These are phyloP conservation scores for Tuber melanosporum DNA, from an alignment of 495 filamentous ascomycete species.

Conservation along the genomic window DNA sequence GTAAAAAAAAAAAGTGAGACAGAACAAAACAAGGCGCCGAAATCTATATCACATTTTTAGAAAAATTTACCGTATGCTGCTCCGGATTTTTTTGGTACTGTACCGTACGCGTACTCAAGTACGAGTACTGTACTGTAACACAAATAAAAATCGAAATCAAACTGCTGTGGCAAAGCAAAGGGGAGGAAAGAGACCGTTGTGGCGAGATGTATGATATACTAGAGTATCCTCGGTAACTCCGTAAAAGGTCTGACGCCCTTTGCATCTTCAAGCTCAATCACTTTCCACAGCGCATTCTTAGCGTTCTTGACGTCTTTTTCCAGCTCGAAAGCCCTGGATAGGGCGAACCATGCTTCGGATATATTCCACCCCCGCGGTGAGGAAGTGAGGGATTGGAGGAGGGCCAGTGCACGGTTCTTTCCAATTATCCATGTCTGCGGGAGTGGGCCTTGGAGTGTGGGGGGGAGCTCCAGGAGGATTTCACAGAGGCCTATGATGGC, in stretches of 20 bases:
- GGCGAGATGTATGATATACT: neutral
- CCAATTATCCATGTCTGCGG: slow-evolving; percentile 44
- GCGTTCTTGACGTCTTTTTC: slow-evolving; percentile 77
- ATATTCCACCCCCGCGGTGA: slow-evolving; percentile 85
- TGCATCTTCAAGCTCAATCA: slow-evolving; percentile 64
- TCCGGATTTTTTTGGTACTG: neutral
- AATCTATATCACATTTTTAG: neutral
- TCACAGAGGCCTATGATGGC: slow-evolving; percentile 78
- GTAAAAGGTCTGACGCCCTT: slow-evolving; percentile 49
- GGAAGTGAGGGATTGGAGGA: slow-evolving; percentile 75
- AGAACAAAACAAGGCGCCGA: neutral
- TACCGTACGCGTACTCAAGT: too few species aligned
- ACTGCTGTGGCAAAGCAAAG: neutral
- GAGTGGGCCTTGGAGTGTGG: neutral
- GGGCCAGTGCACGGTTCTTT: slow-evolving; percentile 73
- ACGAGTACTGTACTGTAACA: neutral
- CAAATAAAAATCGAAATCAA: neutral
- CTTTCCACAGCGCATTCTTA: slow-evolving; percentile 70
- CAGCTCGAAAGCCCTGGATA: slow-evolving; percentile 78
- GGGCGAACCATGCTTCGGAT: slow-evolving; percentile 86
- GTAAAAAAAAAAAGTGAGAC: neutral
- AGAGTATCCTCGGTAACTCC: slow-evolving; percentile 28
- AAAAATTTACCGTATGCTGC: neutral
- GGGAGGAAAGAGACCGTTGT: neutral
- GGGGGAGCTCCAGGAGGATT: slow-evolving; percentile 55